Base-by-base conservation (phyloP, 306 rosid species). In the Cucurbita pepo region DNA sequence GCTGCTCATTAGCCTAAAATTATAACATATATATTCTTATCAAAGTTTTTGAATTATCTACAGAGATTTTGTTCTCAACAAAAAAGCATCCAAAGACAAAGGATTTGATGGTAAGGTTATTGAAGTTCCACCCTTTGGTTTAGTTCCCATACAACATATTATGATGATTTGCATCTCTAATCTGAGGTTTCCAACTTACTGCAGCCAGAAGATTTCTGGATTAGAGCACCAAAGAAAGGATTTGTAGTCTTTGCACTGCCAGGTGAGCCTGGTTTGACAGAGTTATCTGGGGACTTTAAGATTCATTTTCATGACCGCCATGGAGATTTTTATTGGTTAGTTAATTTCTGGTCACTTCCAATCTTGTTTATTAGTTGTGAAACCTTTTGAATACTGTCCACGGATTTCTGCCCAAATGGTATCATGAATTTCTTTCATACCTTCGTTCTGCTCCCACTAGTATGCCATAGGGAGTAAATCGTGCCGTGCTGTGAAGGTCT, bases 121-220 rank as follows among this genome's bases (percentile, higher is more conserved):
- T 45, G 57, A 12, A 54, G 60, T 54, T 54, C 41, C 37, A 19
- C 30, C 15, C 18, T 19, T 66, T 64, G 58, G 71, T 21, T 53
- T 64, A 47, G 34, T 41, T 67, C 53, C 56, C 13, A 12, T 45
- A 67, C 10, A 7, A 67, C 25, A 43, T 47, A 13, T 67, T 22
- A 67, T 38, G 16, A 45, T 73, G 41, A 10, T 66, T 78, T 74
- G 15, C 72, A 61, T 72, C 72, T 75, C 63, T 58, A 48, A 45
- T 66, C 41, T 66, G 59, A 41, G 73, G 52, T 72, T 64, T 53
- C 44, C 38, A 66, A 75, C 80, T 67, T 54, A 57, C 73, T 85
- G 69, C 84, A 93, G 97, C 97, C 98, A 43, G 91, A 94, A 78
- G 99, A 91, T 78, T 87, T 86, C 85, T 94, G 97, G 97, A 86